phyloP scores from a whole-genome alignment of 1,139 yeast genomes.

The Pichia sp. region DNA sequence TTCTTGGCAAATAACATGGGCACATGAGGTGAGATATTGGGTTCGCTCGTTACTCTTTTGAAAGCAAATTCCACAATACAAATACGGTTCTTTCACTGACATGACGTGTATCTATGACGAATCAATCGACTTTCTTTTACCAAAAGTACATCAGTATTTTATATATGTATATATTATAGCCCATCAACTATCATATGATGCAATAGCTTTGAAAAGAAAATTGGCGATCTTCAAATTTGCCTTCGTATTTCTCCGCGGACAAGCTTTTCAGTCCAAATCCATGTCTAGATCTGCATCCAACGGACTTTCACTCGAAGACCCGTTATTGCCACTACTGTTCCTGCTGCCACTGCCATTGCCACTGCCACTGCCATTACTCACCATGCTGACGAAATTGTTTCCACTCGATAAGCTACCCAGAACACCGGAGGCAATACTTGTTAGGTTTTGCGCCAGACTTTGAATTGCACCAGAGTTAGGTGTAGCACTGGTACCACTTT shows the following conservation, averaged over 20 bases:
- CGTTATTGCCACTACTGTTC: not conserved
- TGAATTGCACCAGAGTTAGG: conserved; percentile 3
- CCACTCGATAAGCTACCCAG: conserved; percentile 10
- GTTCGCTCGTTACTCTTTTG: not conserved
- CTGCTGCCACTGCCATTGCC: not conserved
- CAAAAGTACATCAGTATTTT: not conserved
- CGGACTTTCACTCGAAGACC: not conserved
- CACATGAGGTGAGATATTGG: conserved; percentile 11
- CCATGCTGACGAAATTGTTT: conserved; percentile 1
- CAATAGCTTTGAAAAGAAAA: too few species aligned
- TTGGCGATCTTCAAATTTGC: not conserved
- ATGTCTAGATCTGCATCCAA: conserved; percentile 11
- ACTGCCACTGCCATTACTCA: not conserved
- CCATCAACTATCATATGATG: too few species aligned
- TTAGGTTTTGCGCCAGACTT: conserved; percentile 6
- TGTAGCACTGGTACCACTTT: conserved; percentile 6
- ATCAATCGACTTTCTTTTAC: not conserved
- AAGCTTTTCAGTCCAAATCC: conserved; percentile 9
- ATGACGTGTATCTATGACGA: not conserved
- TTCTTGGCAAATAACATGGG: conserved; percentile 11
- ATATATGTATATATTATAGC: not conserved
- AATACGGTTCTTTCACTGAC: conserved; percentile 7
- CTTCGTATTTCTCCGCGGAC: not conserved
- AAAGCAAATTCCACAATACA: conserved; percentile 13
- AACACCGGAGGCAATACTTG: conserved; percentile 7